Conservation (phyloP, 140 eudicot species). For the Cichorium intybus region DNA sequence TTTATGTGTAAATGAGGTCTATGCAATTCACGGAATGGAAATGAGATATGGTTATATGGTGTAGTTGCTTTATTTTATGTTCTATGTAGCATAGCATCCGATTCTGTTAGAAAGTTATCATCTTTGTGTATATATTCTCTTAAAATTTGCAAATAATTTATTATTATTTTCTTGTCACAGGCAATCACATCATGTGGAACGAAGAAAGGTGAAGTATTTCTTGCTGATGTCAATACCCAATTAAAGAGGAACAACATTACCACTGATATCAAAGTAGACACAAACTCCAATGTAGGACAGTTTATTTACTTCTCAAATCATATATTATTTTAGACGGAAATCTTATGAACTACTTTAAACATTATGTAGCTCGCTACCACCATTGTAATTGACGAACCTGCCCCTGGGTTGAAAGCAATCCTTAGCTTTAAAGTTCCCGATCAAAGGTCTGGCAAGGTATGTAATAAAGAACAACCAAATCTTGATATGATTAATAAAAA, state of each 20-base stretch:
- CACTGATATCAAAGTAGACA: conserved; percentile 88
- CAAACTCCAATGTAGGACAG: conserved; percentile 62
- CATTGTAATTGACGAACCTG: conserved; percentile 68
- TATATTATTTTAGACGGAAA: neutral
- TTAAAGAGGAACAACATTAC: conserved; percentile 67
- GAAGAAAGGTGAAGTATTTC: conserved; percentile 75
- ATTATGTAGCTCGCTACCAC: conserved; percentile 62
- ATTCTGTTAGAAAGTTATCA: conserved; percentile 18
- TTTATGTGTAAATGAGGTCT: neutral
- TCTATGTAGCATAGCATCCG: conserved; percentile 19
- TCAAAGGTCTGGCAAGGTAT: conserved; percentile 87
- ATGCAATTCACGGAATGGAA: neutral
- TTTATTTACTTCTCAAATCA: neutral
- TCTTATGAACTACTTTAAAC: conserved; percentile 5
- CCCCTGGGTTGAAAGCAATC: conserved; percentile 81
- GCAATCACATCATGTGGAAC: conserved; percentile 81
- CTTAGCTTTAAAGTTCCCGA: conserved; percentile 83
- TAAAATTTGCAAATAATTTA: neutral
- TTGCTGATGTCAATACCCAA: conserved; percentile 84
- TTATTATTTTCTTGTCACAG: conserved; percentile 25
- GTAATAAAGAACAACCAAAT: neutral
- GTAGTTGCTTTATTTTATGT: conserved; percentile 12
- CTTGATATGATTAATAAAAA: neutral
- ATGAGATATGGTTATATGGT: neutral
- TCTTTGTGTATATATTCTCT: neutral